phyloP scores from a whole-genome alignment of 768 basidiomycete species.

The Erythrobasidium yunnanense region DNA sequence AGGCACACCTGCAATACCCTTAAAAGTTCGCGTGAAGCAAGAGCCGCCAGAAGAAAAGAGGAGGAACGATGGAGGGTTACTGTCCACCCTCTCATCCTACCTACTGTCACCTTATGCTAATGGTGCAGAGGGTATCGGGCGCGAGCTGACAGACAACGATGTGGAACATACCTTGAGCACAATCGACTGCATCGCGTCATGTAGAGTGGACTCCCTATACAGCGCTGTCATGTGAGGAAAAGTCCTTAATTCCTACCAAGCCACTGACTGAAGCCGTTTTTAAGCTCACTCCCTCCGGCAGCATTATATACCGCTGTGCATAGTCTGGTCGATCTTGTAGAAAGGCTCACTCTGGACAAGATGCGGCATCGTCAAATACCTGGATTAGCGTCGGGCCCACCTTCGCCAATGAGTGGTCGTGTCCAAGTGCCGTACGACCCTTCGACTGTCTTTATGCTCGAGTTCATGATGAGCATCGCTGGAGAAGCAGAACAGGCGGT shows the following conservation, averaged over 20 bases:
- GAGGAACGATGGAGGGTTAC: constrained; percentile 68
- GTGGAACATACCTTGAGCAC: constrained; percentile 88
- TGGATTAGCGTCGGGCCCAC: constrained; percentile 7
- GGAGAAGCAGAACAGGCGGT: constrained; percentile 65
- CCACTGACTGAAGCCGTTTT: neutral
- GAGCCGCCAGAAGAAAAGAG: constrained; percentile 46
- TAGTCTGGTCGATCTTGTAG: constrained; percentile 78
- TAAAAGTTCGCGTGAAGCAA: constrained; percentile 47
- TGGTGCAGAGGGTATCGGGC: constrained; percentile 27
- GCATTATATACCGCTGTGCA: constrained; percentile 71
- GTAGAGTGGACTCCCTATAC: constrained; percentile 87
- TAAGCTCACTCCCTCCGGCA: constrained; percentile 38
- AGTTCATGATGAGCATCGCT: constrained; percentile 84
- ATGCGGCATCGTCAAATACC: constrained; percentile 28
- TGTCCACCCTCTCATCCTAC: constrained; percentile 89
- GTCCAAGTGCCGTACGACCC: constrained; percentile 77
- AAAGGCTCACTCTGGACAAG: constrained; percentile 72
- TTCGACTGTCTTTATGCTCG: constrained; percentile 83
- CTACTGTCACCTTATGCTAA: constrained; percentile 81
- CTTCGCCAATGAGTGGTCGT: constrained; percentile 12
- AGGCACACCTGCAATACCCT: constrained; percentile 82
- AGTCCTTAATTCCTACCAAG: neutral
- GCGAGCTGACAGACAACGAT: constrained; percentile 58
- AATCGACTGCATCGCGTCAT: constrained; percentile 87
- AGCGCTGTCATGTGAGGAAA: constrained; percentile 70